These are phyloP conservation scores for Murraya paniculata DNA, from an alignment of 345 rosid species.

Conservation along the genomic window DNA sequence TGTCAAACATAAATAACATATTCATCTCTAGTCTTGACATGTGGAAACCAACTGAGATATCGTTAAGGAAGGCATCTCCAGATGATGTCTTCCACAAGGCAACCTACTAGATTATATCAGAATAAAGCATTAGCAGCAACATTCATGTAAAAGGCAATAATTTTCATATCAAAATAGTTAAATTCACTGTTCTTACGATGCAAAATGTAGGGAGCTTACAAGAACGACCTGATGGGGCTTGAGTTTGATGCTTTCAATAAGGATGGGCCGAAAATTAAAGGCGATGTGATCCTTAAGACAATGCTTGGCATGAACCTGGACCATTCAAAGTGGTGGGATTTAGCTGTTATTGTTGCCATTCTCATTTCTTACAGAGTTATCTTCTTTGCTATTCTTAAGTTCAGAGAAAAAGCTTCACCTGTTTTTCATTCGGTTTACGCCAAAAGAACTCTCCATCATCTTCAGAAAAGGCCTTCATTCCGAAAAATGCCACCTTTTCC, in stretches of 20 bases:
- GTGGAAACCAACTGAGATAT: neutral
- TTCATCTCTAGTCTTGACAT: neutral
- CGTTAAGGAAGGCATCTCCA: neutral
- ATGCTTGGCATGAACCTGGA: constrained; percentile 45
- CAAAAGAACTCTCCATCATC: constrained; percentile 48
- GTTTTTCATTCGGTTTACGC: constrained; percentile 41
- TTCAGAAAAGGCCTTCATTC: constrained; percentile 65
- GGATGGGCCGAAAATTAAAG: constrained; percentile 45
- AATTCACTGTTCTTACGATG: neutral
- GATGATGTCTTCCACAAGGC: neutral
- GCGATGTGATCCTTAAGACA: constrained; percentile 44
- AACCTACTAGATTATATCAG: neutral
- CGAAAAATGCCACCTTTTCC: constrained; percentile 39
- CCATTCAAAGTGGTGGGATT: constrained; percentile 74
- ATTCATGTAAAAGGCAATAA: neutral
- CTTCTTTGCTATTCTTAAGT: constrained; percentile 60
- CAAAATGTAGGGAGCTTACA: constrained; percentile 57
- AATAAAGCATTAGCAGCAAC: neutral
- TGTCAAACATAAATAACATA: neutral
- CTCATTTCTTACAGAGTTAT: constrained; percentile 47
- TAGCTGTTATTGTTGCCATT: constrained; percentile 42
- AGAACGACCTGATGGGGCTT: constrained; percentile 61
- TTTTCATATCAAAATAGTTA: neutral
- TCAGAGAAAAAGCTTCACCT: constrained; percentile 64
- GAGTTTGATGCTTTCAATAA: constrained; percentile 53